Conservation (phyloP, 1,284 basidiomycete species). For the Irpex sp. region DNA sequence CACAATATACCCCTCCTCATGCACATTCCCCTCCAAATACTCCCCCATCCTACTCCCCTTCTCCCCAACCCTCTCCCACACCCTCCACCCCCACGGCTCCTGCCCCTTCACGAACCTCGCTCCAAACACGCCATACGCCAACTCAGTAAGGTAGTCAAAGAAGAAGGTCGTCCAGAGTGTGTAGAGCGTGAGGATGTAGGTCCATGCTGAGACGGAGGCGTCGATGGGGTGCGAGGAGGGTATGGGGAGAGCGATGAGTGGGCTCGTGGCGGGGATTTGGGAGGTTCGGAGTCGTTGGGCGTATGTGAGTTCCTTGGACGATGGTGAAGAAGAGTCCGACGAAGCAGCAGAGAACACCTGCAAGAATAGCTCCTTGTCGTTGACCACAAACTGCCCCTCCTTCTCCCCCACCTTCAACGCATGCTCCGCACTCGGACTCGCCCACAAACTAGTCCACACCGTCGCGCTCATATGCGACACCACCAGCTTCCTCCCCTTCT, state of each 20-base stretch:
- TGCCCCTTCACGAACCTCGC: constrained; percentile 22
- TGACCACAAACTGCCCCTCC: constrained; percentile 15
- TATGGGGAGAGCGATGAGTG: neutral
- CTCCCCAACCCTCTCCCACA: neutral
- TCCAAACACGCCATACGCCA: constrained; percentile 11
- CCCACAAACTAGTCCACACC: constrained; percentile 49
- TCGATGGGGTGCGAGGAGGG: constrained; percentile 17
- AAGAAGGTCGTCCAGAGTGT: constrained; percentile 1
- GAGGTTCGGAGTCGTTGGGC: constrained; percentile 13
- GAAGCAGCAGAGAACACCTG: constrained; percentile 2
- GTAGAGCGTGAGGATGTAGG: constrained; percentile 10
- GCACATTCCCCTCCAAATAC: neutral
- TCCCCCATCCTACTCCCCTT: neutral
- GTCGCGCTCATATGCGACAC: constrained; percentile 48
- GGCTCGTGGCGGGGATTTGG: constrained; percentile 9
- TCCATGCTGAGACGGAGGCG: neutral
- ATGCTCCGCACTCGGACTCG: constrained; percentile 29
- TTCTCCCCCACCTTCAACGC: constrained; percentile 13
- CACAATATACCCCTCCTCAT: neutral
- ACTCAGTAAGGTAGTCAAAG: constrained; percentile 11
- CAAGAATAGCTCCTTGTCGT: constrained; percentile 10
- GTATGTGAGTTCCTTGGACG: neutral
- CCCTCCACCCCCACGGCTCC: constrained; percentile 25
- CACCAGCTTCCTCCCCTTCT: constrained; percentile 21
- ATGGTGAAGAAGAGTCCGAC: neutral